Percentiles rank a stretch among this genome's conserved stretches.
Evolutionary conservation across 1,139 yeast species (phyloP).

Genomic region (Lodderomyces jiufengensis): DNA sequence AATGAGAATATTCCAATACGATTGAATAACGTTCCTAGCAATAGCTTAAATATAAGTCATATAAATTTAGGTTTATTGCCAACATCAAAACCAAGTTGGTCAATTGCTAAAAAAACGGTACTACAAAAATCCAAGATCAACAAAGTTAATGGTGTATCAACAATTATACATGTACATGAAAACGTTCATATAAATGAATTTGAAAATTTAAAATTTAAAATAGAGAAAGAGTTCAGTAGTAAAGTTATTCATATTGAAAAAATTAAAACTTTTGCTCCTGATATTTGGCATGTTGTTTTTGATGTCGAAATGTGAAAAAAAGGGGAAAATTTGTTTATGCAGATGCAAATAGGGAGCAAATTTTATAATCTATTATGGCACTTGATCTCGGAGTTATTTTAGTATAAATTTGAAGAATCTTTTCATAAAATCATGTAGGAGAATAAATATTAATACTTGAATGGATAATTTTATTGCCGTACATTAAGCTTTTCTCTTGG

Average conservation of each 20-base stretch:
- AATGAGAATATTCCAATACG: constrained; percentile 51
- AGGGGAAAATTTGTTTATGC: no score
- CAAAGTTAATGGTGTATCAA: no score
- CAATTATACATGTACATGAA: constrained; percentile 68
- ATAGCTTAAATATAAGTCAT: constrained; percentile 44
- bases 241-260: constrained; percentile 41
- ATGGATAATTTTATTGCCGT: no score
- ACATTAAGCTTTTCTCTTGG: no score
- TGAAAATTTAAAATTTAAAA: constrained; percentile 24
- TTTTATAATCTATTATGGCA: no score
- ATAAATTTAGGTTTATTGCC: constrained; percentile 79
- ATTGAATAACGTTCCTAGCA: constrained; percentile 23
- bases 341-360: no score
- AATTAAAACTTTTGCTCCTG: constrained; percentile 86
- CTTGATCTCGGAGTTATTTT: no score
- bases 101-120: constrained; percentile 36
- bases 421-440: no score
- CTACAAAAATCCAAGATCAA: no score
- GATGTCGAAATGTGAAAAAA: constrained; percentile 27
- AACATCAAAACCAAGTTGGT: constrained; percentile 62
- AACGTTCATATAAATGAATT: constrained; percentile 54
- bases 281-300: constrained; percentile 72
- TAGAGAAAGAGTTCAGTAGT: constrained; percentile 14
- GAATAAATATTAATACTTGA: no score
- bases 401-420: no score